Conservation (phyloP, 2,329 filamentous ascomycete genomes). For the Eutypa lata region DNA sequence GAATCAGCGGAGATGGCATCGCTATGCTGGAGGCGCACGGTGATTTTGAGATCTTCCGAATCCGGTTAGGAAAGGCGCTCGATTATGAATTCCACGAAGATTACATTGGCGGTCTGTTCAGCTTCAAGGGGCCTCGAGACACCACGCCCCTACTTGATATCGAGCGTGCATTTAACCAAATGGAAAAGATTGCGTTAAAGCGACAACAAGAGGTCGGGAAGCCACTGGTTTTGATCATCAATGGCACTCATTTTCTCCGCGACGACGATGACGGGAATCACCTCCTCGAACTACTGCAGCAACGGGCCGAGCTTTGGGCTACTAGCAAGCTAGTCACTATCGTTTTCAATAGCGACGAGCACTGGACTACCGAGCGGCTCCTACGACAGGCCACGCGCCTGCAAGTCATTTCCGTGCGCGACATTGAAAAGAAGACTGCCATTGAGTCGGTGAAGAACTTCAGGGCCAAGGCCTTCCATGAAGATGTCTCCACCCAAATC, state of each 20-base stretch:
- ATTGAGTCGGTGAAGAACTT: conserved; percentile 47
- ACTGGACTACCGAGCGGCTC: conserved; percentile 56
- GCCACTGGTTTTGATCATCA: conserved; percentile 85
- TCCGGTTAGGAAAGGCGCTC: conserved; percentile 84
- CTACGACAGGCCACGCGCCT: conserved; percentile 54
- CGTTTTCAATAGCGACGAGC: conserved; percentile 56
- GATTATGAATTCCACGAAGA: conserved; percentile 97
- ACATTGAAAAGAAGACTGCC: conserved; percentile 46
- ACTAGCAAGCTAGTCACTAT: conserved; percentile 64
- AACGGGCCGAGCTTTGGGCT: conserved; percentile 84
- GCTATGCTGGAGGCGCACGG: conserved; percentile 95
- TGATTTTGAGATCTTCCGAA: conserved; percentile 89
- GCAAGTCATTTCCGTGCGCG: conserved; percentile 51
- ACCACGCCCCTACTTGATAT: conserved; percentile 90
- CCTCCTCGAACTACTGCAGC: conserved; percentile 89
- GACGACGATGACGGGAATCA: conserved; percentile 92
- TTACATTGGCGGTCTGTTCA: conserved; percentile 93
- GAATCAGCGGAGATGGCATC: conserved; percentile 80
- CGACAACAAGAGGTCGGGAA: conserved; percentile 57
- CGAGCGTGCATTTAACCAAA: conserved; percentile 91
- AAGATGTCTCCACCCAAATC: conserved; percentile 34
- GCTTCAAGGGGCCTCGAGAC: conserved; percentile 85
- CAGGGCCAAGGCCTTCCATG: conserved; percentile 43
- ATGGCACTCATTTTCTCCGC: conserved; percentile 83
- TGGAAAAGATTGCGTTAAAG: conserved; percentile 86